A percentile compares a stretch with the other conserved stretches of the same genome.
Evolutionary conservation across 306 rosid species (phyloP).

Genomic region (Astragalus glycyphyllos): DNA sequence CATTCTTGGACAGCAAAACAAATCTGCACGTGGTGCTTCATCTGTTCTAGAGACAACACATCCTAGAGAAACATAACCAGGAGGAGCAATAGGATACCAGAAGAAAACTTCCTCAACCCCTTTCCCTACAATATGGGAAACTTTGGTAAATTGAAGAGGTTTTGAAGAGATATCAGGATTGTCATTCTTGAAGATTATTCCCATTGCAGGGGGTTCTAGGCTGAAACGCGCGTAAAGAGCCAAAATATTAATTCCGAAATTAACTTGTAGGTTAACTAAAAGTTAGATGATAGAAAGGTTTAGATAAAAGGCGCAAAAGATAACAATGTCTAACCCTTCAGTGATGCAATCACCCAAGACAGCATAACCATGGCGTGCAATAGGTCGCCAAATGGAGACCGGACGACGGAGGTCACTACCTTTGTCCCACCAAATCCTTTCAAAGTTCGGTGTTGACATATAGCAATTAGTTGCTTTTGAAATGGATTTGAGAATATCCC

Average conservation of each 20-base stretch:
- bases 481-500: constrained; percentile 80
- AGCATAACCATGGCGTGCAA: constrained; percentile 76
- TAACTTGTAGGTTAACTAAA: constrained; percentile 16
- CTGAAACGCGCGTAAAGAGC: constrained; percentile 58
- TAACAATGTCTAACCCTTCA: constrained; percentile 79
- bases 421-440: constrained; percentile 99
- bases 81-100: constrained; percentile 98
- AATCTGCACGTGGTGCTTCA: constrained; percentile 73
- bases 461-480: constrained; percentile 75
- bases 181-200: constrained; percentile 84
- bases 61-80: constrained; percentile 98
- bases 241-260: constrained; percentile 35
- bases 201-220: constrained; percentile 94
- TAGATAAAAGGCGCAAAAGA: constrained; percentile 19
- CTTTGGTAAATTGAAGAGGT: constrained; percentile 96
- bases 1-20: constrained; percentile 94
- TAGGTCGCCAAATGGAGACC: constrained; percentile 95
- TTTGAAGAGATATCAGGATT: constrained; percentile 81
- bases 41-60: constrained; percentile 82
- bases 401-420: constrained; percentile 81
- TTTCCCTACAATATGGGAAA: constrained; percentile 76
- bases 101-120: constrained; percentile 91
- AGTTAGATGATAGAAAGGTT: constrained; percentile 6
- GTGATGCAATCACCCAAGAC: constrained; percentile 91
- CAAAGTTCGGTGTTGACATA: constrained; percentile 87